A percentile compares a stretch with the other conserved stretches of the same genome.
Evolutionary conservation across 148 eudicot species (phyloP).

Genomic region (Vaccinium darrowii): DNA sequence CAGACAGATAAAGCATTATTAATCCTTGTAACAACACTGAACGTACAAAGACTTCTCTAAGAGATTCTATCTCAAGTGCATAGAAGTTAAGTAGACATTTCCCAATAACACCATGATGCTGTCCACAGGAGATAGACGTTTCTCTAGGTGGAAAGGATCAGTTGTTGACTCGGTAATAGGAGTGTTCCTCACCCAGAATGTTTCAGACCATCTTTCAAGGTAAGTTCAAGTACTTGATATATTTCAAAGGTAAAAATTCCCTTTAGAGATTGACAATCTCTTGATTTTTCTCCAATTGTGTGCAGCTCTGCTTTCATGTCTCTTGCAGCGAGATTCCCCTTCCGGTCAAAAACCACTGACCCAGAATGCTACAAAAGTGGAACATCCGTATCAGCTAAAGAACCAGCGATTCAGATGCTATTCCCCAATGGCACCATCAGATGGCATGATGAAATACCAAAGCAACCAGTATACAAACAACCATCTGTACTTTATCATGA

Average conservation of each 20-base stretch:
- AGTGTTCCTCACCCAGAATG: slow-evolving; percentile 66
- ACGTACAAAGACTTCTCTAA: background rate
- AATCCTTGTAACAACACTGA: background rate
- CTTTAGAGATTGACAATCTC: background rate
- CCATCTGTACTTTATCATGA: slow-evolving; percentile 15
- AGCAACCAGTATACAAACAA: slow-evolving; percentile 17
- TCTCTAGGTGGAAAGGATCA: slow-evolving; percentile 70
- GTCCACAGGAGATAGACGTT: slow-evolving; percentile 50
- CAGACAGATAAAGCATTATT: background rate
- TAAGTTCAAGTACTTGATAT: slow-evolving; percentile 15
- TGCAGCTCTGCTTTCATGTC: slow-evolving; percentile 70
- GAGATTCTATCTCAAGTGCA: slow-evolving; percentile 14
- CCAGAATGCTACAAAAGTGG: slow-evolving; percentile 18
- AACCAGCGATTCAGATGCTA: slow-evolving; percentile 34
- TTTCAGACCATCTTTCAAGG: slow-evolving; percentile 67
- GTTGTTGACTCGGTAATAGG: slow-evolving; percentile 66
- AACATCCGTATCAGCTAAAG: slow-evolving; percentile 27
- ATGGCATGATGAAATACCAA: slow-evolving; percentile 15
- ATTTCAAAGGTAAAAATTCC: background rate
- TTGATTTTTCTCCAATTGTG: slow-evolving; percentile 3
- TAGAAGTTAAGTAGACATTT: background rate
- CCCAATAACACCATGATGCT: background rate
- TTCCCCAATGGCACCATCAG: slow-evolving; percentile 26
- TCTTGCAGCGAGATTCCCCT: slow-evolving; percentile 51
- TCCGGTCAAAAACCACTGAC: slow-evolving; percentile 23